A percentile compares a stretch with the other conserved stretches of the same genome.
phyloP scores from a whole-genome alignment of 108 stramenopile genomes.

The Nannochloropsis gaditana region DNA sequence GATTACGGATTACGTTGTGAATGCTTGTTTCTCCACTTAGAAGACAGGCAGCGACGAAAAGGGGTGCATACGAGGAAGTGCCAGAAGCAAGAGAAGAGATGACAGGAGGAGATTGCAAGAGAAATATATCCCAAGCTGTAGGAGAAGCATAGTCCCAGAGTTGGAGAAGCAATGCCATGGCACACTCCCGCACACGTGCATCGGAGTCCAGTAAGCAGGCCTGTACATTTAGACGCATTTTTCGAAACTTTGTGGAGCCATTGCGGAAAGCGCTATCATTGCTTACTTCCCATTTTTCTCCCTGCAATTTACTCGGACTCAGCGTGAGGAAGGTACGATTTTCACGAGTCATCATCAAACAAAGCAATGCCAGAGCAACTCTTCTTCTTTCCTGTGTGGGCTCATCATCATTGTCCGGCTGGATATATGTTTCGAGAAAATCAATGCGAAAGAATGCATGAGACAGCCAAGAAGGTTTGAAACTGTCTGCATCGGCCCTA shows the following conservation, averaged over 20 bases:
- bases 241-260: too few relatives aligned
- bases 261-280: too few relatives aligned
- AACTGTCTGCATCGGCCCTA: too few relatives aligned
- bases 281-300: too few relatives aligned
- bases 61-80: neutral
- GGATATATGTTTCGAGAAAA: neutral
- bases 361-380: neutral
- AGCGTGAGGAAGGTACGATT: too few relatives aligned
- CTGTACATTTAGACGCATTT: neutral
- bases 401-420: neutral
- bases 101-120: neutral
- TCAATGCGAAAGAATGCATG: neutral
- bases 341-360: neutral
- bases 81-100: neutral
- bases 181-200: neutral
- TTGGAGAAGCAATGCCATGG: neutral
- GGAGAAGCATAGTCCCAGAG: neutral
- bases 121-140: constrained; percentile 15
- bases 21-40: neutral
- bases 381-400: neutral
- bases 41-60: neutral
- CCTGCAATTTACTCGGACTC: too few relatives aligned
- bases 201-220: neutral
- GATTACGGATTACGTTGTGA: neutral
- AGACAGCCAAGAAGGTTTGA: neutral